Evolutionary conservation across 2,329 filamentous ascomycete genomes (phyloP), one percentile per base, ranked within the genome.

Genomic region (Ilyonectria destructans): DNA sequence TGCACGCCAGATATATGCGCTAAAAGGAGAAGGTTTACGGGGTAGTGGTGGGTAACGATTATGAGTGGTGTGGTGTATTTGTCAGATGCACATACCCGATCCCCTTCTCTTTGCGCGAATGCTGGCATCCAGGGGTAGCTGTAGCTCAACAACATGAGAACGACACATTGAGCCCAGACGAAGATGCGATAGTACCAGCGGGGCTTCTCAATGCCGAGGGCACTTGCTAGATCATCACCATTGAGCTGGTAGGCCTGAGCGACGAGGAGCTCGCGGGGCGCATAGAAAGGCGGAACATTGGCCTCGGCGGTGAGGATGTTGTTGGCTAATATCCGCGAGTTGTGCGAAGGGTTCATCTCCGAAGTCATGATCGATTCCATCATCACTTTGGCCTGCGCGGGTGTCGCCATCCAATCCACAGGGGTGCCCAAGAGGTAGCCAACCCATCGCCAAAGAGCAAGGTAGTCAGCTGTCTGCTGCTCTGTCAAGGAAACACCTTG

Each of bases 361-460:
- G 90, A 86, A 31, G 88, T 80, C 19, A 93, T 79, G 1, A 95
- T 81, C 0, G 87, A 88, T 72, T 95, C 92, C 88, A 94, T 91
- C 75, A 90, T 86, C 2, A 83, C 83, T 71, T 86, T 89, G 2
- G 91, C 90, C 37, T 85, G 83, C 6, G 81, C 80, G 0, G 88
- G 84, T 0, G 85, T 88, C 1, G 85, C 83, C 75, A 94, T 90
- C 70, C 85, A 86, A 26, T 86, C 85, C 1, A 88, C 88, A 0
- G 92, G 93, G 7, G 89, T 89, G 13, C 93, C 93, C 74, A 94
- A 86, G 33, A 95, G 84, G 75, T 93, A 86, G 0, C 88, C 92
- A 13, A 95, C 88, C 70, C 93, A 92, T 3, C 93, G 87, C 92
- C 93, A 96, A 1, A 96, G 82, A 0, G 92, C 92, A 51, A 93